phyloP scores from a whole-genome alignment of 148 eudicot genomes.

The Spergularia bocconei region DNA sequence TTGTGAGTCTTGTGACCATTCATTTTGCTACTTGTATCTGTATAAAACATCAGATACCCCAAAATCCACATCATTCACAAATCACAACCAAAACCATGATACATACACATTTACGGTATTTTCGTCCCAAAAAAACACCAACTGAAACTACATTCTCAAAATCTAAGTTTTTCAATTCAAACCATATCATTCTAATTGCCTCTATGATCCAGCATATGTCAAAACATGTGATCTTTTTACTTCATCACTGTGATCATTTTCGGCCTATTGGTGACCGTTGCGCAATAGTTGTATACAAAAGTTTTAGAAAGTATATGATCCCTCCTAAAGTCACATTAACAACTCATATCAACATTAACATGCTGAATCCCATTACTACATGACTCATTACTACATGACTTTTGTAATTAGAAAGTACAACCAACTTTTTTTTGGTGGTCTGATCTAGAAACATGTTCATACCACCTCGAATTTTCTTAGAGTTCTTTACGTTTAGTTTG shows the following conservation, averaged over 20 bases:
- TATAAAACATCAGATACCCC: constrained; percentile 6
- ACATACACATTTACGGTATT: neutral
- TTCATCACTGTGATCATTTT: neutral
- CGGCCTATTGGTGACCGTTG: neutral
- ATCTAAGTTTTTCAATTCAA: too few species aligned
- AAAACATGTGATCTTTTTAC: too few species aligned
- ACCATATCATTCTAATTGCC: too few species aligned
- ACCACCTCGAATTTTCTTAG: neutral
- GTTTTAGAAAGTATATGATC: neutral
- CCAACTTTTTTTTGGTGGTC: neutral
- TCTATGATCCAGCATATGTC: too few species aligned
- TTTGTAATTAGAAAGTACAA: neutral
- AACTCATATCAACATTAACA: neutral
- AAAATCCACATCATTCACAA: constrained; percentile 15
- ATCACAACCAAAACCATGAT: neutral
- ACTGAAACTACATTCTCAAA: too few species aligned
- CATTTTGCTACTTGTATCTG: constrained; percentile 38
- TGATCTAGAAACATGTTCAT: constrained; percentile 13
- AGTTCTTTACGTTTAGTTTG: too few species aligned
- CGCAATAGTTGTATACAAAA: neutral
- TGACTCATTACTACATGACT: neutral
- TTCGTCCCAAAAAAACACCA: neutral
- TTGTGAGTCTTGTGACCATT: constrained; percentile 27
- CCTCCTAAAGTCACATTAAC: neutral
- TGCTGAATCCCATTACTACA: neutral